A percentile compares a stretch with the other conserved stretches of the same genome.
These are phyloP conservation scores for Amanita molliuscula DNA, from an alignment of 768 basidiomycete species.

Conservation along the genomic window DNA sequence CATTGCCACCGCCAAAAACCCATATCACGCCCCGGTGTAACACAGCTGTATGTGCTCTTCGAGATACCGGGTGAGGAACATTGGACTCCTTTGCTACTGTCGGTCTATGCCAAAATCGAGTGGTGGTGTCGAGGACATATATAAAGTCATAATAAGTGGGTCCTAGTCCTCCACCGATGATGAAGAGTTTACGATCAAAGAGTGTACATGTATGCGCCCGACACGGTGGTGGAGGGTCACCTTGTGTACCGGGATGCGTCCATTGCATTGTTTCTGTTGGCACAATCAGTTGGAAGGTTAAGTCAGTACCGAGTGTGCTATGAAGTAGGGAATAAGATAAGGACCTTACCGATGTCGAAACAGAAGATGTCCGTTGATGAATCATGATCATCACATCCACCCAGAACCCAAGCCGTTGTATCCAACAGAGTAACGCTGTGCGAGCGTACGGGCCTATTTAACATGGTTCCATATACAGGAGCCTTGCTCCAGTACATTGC, in stretches of 20 bases:
- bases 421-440: conserved; percentile 83
- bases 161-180: conserved; percentile 85
- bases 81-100: conserved; percentile 14
- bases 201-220: conserved; percentile 85
- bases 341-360: conserved; percentile 65
- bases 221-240: conserved; percentile 74
- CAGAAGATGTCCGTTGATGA: conserved; percentile 71
- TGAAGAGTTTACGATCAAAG: conserved; percentile 67
- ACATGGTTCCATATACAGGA: conserved; percentile 63
- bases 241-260: conserved; percentile 66
- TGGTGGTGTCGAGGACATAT: conserved; percentile 73
- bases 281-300: neutral
- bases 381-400: conserved; percentile 78
- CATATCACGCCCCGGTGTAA: conserved; percentile 63
- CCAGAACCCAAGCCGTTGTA: conserved; percentile 76
- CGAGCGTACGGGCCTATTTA: conserved; percentile 62
- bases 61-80: conserved; percentile 42
- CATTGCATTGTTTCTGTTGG: conserved; percentile 78
- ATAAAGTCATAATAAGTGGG: conserved; percentile 75
- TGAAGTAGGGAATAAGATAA: neutral
- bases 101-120: conserved; percentile 56
- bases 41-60: conserved; percentile 85
- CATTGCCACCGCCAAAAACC: conserved; percentile 93
- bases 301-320: neutral
- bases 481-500: conserved; percentile 83